Evolutionary conservation across 2,329 filamentous ascomycete species (phyloP).

Genomic region (Scytalidium sp.): DNA sequence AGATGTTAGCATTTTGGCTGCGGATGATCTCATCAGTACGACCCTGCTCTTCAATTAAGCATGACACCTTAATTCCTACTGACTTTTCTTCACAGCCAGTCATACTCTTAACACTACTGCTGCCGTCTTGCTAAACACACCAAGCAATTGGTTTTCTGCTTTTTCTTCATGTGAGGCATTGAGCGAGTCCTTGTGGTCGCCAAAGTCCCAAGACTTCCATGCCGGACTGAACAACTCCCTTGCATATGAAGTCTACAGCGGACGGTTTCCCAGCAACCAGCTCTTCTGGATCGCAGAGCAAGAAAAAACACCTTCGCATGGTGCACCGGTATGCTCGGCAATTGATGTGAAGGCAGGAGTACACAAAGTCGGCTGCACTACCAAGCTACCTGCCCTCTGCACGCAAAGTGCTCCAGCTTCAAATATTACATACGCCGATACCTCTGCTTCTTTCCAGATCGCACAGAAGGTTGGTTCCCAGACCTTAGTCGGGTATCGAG

Average conservation of each 20-base stretch:
- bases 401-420: conserved; percentile 36
- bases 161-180: background rate
- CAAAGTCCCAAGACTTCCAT: background rate
- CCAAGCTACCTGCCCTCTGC: conserved; percentile 42
- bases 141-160: background rate
- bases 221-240: conserved; percentile 9
- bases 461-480: conserved; percentile 35
- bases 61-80: background rate
- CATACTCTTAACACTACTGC: background rate
- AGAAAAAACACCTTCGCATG: background rate
- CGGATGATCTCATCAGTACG: background rate
- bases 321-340: background rate
- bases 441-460: conserved; percentile 31
- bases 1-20: background rate
- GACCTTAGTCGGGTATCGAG: conserved; percentile 43
- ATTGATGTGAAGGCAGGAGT: conserved; percentile 17
- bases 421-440: conserved; percentile 25
- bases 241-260: conserved; percentile 6
- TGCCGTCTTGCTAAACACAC: background rate
- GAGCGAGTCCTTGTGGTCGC: conserved; percentile 5
- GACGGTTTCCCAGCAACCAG: conserved; percentile 1
- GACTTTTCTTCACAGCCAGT: background rate
- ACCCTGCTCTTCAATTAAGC: background rate
- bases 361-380: conserved; percentile 18
- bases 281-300: conserved; percentile 6